These are phyloP conservation scores for Fraxinus albicans DNA, from an alignment of 305 asterid species.

Conservation along the genomic window DNA sequence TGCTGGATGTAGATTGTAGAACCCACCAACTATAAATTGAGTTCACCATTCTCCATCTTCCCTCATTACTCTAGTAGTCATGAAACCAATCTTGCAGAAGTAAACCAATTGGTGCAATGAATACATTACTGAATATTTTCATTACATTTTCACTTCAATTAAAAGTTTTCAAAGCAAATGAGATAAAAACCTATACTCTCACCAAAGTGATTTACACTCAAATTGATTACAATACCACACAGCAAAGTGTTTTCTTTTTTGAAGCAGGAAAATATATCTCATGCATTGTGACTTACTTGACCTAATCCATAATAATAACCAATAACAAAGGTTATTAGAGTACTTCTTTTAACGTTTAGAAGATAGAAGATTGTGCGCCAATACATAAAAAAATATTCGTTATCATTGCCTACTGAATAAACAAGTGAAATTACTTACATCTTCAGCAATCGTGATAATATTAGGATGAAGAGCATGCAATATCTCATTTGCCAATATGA, in stretches of 20 bases:
- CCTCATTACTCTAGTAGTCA: not conserved
- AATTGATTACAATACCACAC: not conserved
- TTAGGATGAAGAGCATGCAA: constrained; percentile 85
- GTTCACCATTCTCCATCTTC: not conserved
- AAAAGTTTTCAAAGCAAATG: not conserved
- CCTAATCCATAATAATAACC: not conserved
- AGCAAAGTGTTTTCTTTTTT: not conserved
- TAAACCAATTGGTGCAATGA: not conserved
- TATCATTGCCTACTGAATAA: not conserved
- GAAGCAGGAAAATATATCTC: not conserved
- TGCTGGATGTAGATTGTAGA: not conserved
- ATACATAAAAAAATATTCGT: not conserved
- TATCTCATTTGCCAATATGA: constrained; percentile 83
- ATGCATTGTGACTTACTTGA: not conserved
- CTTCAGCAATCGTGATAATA: constrained; percentile 92
- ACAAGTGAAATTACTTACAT: constrained; percentile 54
- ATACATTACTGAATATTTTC: not conserved
- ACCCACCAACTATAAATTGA: not conserved
- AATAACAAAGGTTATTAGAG: constrained; percentile 10
- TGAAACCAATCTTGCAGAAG: not conserved
- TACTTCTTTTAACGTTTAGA: not conserved
- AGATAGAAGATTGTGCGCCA: not conserved
- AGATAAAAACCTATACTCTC: not conserved
- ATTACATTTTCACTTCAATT: not conserved
- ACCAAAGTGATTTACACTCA: not conserved